A percentile compares a stretch with the other conserved stretches of the same genome.
phyloP scores from a whole-genome alignment of 768 basidiomycete species.

The Podaxis sp. region DNA sequence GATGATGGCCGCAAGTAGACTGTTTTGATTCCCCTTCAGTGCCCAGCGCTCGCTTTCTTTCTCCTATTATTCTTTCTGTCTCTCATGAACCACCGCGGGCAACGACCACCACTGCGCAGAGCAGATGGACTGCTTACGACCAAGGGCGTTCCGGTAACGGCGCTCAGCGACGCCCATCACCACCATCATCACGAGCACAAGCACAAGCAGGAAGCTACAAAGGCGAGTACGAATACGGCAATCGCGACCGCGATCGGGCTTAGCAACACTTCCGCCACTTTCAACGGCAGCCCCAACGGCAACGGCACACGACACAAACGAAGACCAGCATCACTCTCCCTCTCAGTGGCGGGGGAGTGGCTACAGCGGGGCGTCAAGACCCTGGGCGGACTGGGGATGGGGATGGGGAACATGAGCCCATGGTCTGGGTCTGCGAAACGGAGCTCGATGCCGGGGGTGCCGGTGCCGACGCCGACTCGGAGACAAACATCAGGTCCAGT shows the following conservation, averaged over 20 bases:
- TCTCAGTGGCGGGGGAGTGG: slow-evolving; percentile 2
- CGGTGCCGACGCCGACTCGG: neutral
- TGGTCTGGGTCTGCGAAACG: neutral
- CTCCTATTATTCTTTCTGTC: neutral
- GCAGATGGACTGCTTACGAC: neutral
- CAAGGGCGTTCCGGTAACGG: neutral
- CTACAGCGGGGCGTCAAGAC: slow-evolving; percentile 3
- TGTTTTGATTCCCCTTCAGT: neutral
- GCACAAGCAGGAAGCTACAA: neutral
- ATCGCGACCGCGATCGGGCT: neutral
- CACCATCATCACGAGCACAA: neutral
- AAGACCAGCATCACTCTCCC: neutral
- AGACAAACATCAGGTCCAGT: neutral
- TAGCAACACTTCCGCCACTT: neutral
- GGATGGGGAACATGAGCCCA: neutral
- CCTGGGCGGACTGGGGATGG: neutral
- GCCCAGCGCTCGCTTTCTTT: neutral
- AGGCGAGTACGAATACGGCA: neutral
- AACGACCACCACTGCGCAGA: neutral
- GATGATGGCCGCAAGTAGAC: neutral
- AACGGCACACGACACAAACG: neutral
- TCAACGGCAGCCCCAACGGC: neutral
- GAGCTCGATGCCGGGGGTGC: neutral
- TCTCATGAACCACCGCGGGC: neutral
- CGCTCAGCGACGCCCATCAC: neutral